Conservation (phyloP, 2,329 filamentous ascomycete species). For the Neofusicoccum umdonicola region DNA sequence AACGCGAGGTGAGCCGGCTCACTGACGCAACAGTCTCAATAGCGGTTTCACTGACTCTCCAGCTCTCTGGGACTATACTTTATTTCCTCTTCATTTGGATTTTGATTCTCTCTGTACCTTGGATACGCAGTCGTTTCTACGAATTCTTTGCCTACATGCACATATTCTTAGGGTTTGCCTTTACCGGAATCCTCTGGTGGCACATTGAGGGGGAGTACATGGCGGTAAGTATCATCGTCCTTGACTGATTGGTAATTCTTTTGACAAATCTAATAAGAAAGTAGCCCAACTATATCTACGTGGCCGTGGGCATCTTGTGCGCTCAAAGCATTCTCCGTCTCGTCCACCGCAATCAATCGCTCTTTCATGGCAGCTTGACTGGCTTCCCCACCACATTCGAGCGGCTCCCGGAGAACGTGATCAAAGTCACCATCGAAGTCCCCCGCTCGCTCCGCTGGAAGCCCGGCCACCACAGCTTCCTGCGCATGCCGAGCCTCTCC, state of each 20-base stretch:
- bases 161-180: slow-evolving; percentile 24
- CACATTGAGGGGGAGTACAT: slow-evolving; percentile 26
- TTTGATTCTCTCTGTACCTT: slow-evolving; percentile 28
- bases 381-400: slow-evolving; percentile 25
- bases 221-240: not conserved
- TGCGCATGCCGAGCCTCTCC: slow-evolving; percentile 27
- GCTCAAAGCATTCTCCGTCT: slow-evolving; percentile 22
- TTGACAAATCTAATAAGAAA: no score
- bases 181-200: slow-evolving; percentile 28
- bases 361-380: not conserved
- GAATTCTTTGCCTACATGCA: slow-evolving; percentile 28
- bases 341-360: not conserved
- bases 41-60: not conserved
- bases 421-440: slow-evolving; percentile 23
- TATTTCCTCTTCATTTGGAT: slow-evolving; percentile 25
- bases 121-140: slow-evolving; percentile 24
- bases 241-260: no score
- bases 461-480: slow-evolving; percentile 62
- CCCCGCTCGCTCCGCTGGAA: slow-evolving; percentile 23
- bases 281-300: slow-evolving; percentile 27
- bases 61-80: slow-evolving; percentile 23
- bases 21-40: not conserved
- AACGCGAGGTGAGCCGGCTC: slow-evolving; percentile 19
- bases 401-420: slow-evolving; percentile 24
- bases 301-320: slow-evolving; percentile 24